A percentile compares a stretch with the other conserved stretches of the same genome.
Evolutionary conservation across 805 yeast species (phyloP).

Genomic region (Danielia oregonensis): DNA sequence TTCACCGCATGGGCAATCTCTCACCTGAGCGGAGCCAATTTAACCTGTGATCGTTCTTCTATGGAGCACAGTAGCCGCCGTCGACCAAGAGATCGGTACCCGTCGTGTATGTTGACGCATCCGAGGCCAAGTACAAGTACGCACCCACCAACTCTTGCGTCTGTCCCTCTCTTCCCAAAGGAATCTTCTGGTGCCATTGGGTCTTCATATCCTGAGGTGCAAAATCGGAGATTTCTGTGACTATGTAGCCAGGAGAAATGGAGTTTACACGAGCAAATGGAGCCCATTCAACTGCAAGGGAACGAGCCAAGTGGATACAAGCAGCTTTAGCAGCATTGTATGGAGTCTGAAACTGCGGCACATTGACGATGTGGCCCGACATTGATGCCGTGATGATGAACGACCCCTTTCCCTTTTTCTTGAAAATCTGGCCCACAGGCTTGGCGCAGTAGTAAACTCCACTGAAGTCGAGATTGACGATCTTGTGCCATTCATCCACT

Average conservation of each 20-base stretch:
- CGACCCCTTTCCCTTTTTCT: slow-evolving; percentile 39
- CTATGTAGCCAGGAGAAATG: slow-evolving; percentile 42
- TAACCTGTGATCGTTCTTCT: too few relatives aligned
- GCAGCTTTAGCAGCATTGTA: slow-evolving; percentile 48
- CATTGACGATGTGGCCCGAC: slow-evolving; percentile 46
- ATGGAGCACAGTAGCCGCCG: slow-evolving; percentile 41
- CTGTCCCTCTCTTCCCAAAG: slow-evolving; percentile 45
- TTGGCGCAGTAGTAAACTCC: slow-evolving; percentile 44
- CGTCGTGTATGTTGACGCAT: slow-evolving; percentile 42
- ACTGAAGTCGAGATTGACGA: slow-evolving; percentile 38
- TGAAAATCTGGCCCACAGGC: slow-evolving; percentile 37
- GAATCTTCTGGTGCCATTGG: slow-evolving; percentile 39
- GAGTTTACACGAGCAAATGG: slow-evolving; percentile 44
- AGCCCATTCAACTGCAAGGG: slow-evolving; percentile 46
- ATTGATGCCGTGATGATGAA: slow-evolving; percentile 44
- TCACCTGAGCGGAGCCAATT: too few relatives aligned
- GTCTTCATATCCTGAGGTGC: slow-evolving; percentile 29
- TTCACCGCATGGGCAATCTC: too few relatives aligned
- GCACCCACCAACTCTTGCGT: slow-evolving; percentile 45
- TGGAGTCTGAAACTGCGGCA: slow-evolving; percentile 44
- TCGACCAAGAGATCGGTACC: slow-evolving; percentile 45
- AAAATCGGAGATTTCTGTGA: slow-evolving; percentile 38
- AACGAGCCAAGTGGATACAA: slow-evolving; percentile 38
- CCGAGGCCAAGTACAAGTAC: slow-evolving; percentile 41
- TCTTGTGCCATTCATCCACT: slow-evolving; percentile 30